phyloP scores from a whole-genome alignment of 441 rosid genomes.

The Euphorbia schlechtendalii region DNA sequence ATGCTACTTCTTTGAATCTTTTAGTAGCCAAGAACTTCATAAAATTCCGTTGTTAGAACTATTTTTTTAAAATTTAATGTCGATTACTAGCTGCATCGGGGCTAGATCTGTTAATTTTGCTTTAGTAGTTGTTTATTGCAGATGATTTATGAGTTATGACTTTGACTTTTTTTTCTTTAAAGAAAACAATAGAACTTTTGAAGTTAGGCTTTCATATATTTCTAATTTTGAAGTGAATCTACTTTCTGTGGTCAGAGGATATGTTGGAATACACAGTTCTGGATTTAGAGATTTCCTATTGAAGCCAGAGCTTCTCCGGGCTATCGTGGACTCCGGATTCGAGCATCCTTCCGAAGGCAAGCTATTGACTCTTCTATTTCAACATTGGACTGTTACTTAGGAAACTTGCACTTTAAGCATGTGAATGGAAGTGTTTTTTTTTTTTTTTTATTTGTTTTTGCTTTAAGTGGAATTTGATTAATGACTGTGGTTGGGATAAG shows the following conservation, averaged over 20 bases:
- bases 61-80: not conserved
- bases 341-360: constrained; percentile 99
- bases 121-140: not conserved
- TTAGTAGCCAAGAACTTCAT: not conserved
- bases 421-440: not conserved
- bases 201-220: too few relatives aligned
- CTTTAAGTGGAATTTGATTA: not conserved
- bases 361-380: not conserved
- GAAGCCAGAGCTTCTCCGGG: constrained; percentile 97
- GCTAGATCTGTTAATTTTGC: not conserved
- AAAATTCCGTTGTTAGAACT: not conserved
- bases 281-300: constrained; percentile 99
- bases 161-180: not conserved
- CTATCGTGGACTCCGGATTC: constrained; percentile 97
- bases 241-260: constrained; percentile 50
- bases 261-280: constrained; percentile 97
- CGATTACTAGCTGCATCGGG: not conserved
- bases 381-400: not conserved
- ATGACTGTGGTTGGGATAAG: not conserved
- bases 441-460: not conserved
- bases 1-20: not conserved
- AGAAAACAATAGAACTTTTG: too few relatives aligned
- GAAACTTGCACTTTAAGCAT: not conserved
- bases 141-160: not conserved
- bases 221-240: not conserved